A percentile compares a stretch with the other conserved stretches of the same genome.
These are phyloP conservation scores for Sugiyamaella valdiviana DNA, from an alignment of 805 yeast species.

Conservation along the genomic window DNA sequence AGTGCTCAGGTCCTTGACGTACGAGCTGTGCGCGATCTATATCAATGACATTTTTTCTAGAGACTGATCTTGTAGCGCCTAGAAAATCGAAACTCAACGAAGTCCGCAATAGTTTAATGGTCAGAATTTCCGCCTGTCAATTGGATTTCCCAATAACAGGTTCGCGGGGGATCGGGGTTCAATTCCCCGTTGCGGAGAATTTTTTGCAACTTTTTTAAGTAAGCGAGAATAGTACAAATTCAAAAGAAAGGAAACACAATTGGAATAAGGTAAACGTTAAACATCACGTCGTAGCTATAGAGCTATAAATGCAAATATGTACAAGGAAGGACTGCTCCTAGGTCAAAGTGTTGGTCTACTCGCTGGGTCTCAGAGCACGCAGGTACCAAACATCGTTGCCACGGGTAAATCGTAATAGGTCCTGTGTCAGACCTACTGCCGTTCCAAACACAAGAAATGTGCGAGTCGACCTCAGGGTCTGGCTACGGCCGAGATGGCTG, in stretches of 20 bases:
- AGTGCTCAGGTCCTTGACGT: no score
- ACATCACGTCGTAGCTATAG: background rate
- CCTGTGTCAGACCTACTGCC: slow-evolving; percentile 60
- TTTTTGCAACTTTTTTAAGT: background rate
- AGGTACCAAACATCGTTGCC: slow-evolving; percentile 68
- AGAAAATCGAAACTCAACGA: background rate
- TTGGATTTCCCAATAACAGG: background rate
- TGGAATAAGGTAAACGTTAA: no score
- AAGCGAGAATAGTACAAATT: no score
- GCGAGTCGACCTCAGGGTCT: slow-evolving; percentile 30
- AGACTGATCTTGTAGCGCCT: no score
- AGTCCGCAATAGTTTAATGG: slow-evolving; percentile 8
- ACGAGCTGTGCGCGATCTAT: no score
- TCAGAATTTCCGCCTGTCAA: slow-evolving; percentile 9
- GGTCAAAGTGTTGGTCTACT: background rate
- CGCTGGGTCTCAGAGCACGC: slow-evolving; percentile 8
- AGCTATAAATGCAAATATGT: background rate
- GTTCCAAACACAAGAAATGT: slow-evolving; percentile 57
- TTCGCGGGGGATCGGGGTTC: slow-evolving; percentile 9
- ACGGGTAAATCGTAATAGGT: slow-evolving; percentile 47
- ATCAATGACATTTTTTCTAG: background rate
- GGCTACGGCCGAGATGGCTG: slow-evolving; percentile 30
- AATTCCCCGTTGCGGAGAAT: slow-evolving; percentile 7
- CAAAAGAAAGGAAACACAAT: no score
- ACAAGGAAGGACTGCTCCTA: background rate